phyloP scores from a whole-genome alignment of 768 basidiomycete species.

The Zangia roseola region DNA sequence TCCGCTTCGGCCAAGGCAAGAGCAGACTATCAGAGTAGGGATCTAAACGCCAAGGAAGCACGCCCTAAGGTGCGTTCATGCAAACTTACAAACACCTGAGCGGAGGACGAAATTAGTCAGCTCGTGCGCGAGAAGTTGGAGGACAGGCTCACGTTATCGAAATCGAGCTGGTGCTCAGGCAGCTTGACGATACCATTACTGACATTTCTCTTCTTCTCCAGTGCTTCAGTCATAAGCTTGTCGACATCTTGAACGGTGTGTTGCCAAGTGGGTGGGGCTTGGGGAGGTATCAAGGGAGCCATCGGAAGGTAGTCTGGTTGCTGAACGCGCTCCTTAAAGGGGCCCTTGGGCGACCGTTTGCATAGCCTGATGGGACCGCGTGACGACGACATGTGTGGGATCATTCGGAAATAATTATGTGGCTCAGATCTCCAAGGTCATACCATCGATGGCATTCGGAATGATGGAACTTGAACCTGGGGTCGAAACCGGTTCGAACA shows the following conservation, averaged over 20 bases:
- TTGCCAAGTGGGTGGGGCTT: conserved; percentile 64
- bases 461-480: too few relatives aligned
- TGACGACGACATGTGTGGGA: too few relatives aligned
- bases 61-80: neutral
- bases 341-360: too few relatives aligned
- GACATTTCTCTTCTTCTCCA: conserved; percentile 53
- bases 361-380: too few relatives aligned
- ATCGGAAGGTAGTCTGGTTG: conserved; percentile 18
- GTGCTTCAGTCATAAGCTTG: conserved; percentile 55
- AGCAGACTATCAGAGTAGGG: conserved; percentile 40
- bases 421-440: too few relatives aligned
- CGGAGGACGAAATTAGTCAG: neutral
- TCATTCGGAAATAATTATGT: too few relatives aligned
- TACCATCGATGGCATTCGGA: too few relatives aligned
- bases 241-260: conserved; percentile 65
- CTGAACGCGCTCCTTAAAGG: too few relatives aligned
- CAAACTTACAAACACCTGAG: conserved; percentile 70
- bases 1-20: conserved; percentile 60
- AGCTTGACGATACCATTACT: conserved; percentile 65
- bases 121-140: neutral
- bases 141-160: conserved; percentile 54
- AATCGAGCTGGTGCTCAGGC: conserved; percentile 56
- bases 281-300: conserved; percentile 61
- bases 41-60: conserved; percentile 1
- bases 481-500: too few relatives aligned